Percentiles rank a stretch among this genome's conserved stretches.
Evolutionary conservation across 1,284 basidiomycete genomes (phyloP).

Genomic region (Cryptococcus jaspeensis): DNA sequence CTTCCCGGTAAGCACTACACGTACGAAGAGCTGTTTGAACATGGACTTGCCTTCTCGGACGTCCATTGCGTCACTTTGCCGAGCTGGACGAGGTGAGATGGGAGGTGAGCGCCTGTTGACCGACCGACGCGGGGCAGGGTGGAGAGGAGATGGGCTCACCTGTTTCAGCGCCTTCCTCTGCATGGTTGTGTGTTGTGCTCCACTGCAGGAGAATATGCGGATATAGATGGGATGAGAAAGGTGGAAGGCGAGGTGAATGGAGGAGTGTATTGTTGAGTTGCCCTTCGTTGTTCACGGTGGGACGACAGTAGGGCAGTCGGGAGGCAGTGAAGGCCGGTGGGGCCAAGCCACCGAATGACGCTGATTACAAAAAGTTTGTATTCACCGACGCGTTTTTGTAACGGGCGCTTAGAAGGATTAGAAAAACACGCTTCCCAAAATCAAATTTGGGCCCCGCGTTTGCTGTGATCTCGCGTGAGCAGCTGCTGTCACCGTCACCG

Average conservation of each 20-base stretch:
- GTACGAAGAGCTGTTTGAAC: background rate
- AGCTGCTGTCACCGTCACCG: too few relatives aligned
- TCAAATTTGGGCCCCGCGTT: too few relatives aligned
- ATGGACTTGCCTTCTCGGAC: constrained; percentile 41
- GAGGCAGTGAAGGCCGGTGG: too few relatives aligned
- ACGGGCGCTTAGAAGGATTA: too few relatives aligned
- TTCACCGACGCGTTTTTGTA: too few relatives aligned
- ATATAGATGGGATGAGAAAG: background rate
- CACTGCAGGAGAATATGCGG: background rate
- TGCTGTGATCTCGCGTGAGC: too few relatives aligned
- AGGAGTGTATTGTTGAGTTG: too few relatives aligned
- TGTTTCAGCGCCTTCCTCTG: constrained; percentile 49
- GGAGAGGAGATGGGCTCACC: constrained; percentile 20
- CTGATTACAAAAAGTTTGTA: too few relatives aligned
- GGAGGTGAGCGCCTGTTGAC: background rate
- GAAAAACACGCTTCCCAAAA: too few relatives aligned
- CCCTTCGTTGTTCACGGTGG: too few relatives aligned
- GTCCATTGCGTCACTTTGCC: constrained; percentile 52
- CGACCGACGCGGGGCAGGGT: background rate
- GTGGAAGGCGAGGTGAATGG: background rate
- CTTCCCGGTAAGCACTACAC: background rate
- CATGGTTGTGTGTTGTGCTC: constrained; percentile 19
- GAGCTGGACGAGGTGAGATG: constrained; percentile 25
- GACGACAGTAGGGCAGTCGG: too few relatives aligned
- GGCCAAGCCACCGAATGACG: too few relatives aligned